These are phyloP conservation scores for Pichia scutulata DNA, from an alignment of 805 yeast genomes.

Conservation along the genomic window DNA sequence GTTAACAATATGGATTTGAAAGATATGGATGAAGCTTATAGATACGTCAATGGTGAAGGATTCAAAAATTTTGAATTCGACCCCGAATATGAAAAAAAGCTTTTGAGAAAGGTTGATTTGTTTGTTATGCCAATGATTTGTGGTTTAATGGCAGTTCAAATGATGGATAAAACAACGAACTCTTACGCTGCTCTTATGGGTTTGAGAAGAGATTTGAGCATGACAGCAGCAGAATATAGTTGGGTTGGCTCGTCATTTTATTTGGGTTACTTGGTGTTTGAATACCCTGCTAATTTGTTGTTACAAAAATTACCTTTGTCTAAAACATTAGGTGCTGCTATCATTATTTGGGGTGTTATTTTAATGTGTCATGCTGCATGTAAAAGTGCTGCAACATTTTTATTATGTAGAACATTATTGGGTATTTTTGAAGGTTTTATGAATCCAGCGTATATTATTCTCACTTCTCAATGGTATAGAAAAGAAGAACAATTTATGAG, in stretches of 20 bases:
- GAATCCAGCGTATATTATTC: slow-evolving; percentile 27
- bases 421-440: slow-evolving; percentile 33
- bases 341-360: slow-evolving; percentile 38
- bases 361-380: slow-evolving; percentile 41
- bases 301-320: slow-evolving; percentile 34
- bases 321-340: slow-evolving; percentile 29
- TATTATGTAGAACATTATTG: slow-evolving; percentile 38
- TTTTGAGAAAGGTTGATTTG: slow-evolving; percentile 28
- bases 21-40: slow-evolving; percentile 6
- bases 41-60: slow-evolving; percentile 1
- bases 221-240: slow-evolving; percentile 38
- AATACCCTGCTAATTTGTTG: slow-evolving; percentile 34
- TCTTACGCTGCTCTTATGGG: slow-evolving; percentile 42
- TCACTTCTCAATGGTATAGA: slow-evolving; percentile 11
- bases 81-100: slow-evolving; percentile 6
- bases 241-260: slow-evolving; percentile 36
- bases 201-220: slow-evolving; percentile 30
- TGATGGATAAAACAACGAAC: slow-evolving; percentile 36
- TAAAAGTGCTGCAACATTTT: slow-evolving; percentile 35
- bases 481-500: slow-evolving; percentile 23
- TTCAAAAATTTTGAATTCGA: slow-evolving; percentile 1
- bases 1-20: slow-evolving; percentile 1
- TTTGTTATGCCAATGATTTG: slow-evolving; percentile 28
- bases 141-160: slow-evolving; percentile 22
- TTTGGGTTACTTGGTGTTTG: slow-evolving; percentile 40